Conservation (phyloP, 129 eudicot species). For the Mikania micrantha region DNA sequence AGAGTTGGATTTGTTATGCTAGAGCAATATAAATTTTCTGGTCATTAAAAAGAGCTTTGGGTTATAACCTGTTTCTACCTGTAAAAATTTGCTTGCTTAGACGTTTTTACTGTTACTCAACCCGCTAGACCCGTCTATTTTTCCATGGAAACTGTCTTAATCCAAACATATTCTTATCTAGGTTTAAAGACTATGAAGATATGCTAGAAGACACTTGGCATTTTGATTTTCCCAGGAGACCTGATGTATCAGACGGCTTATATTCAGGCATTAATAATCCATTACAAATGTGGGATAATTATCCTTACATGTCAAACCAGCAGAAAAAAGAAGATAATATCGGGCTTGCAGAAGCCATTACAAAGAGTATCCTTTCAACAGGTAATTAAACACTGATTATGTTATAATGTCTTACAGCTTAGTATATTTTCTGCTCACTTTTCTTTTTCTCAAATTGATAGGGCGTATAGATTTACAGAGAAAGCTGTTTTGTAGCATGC, state of each 20-base stretch:
- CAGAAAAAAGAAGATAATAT: constrained; percentile 76
- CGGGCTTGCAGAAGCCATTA: constrained; percentile 92
- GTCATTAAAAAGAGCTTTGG: not conserved
- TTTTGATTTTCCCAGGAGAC: constrained; percentile 58
- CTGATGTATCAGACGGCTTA: constrained; percentile 58
- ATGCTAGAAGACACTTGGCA: constrained; percentile 95
- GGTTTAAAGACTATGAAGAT: constrained; percentile 91
- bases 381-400: constrained; percentile 31
- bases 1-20: not conserved
- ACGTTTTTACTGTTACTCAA: not conserved
- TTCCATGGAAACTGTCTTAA: constrained; percentile 2
- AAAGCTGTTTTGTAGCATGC: constrained; percentile 95
- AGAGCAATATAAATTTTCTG: not conserved
- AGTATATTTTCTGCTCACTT: not conserved
- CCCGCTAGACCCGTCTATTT: not conserved
- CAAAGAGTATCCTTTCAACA: constrained; percentile 86
- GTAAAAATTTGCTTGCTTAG: not conserved
- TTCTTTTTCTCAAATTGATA: constrained; percentile 17
- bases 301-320: constrained; percentile 48
- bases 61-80: not conserved
- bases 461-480: constrained; percentile 95
- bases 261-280: constrained; percentile 53
- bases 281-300: constrained; percentile 83
- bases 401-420: not conserved
- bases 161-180: constrained; percentile 11